These are phyloP conservation scores for Esteya vermicola DNA, from an alignment of 2,329 filamentous ascomycete species.

Conservation along the genomic window DNA sequence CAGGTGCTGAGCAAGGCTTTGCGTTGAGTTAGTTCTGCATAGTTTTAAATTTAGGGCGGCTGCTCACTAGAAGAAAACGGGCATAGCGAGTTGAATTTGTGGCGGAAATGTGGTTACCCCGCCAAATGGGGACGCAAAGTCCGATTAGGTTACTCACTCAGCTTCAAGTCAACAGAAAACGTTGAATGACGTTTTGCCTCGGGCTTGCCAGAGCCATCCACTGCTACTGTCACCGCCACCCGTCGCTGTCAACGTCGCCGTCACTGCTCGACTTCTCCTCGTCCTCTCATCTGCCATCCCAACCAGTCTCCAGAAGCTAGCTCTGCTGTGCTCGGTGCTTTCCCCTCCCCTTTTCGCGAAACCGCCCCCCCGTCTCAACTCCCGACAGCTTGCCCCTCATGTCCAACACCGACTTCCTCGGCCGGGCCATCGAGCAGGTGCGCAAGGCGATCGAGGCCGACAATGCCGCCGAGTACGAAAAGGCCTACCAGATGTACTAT, in stretches of 20 bases:
- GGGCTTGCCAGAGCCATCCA: background rate
- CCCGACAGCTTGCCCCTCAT: slow-evolving; percentile 36
- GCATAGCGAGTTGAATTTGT: background rate
- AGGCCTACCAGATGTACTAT: slow-evolving; percentile 94
- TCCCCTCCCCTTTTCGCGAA: background rate
- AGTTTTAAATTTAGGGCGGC: too few species aligned
- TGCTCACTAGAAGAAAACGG: background rate
- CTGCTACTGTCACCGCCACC: too few species aligned
- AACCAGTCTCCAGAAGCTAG: background rate
- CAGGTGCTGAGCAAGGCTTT: background rate
- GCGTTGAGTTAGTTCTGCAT: background rate
- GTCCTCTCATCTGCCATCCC: background rate
- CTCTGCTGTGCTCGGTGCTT: background rate
- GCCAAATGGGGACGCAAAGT: slow-evolving; percentile 19
- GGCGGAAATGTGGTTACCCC: slow-evolving; percentile 18
- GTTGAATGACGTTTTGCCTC: too few species aligned
- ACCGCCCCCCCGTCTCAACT: background rate
- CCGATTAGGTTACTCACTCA: too few species aligned
- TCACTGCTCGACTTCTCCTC: background rate
- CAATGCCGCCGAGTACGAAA: slow-evolving; percentile 90
- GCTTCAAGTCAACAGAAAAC: too few species aligned
- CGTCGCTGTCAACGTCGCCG: background rate
- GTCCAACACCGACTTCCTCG: slow-evolving; percentile 95
- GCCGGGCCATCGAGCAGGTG: slow-evolving; percentile 89
- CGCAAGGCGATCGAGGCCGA: slow-evolving; percentile 97